Evolutionary conservation across 192 early-diverging fungal species (phyloP), one percentile per base, ranked within the genome.

Genomic region (Podila epicladia): DNA sequence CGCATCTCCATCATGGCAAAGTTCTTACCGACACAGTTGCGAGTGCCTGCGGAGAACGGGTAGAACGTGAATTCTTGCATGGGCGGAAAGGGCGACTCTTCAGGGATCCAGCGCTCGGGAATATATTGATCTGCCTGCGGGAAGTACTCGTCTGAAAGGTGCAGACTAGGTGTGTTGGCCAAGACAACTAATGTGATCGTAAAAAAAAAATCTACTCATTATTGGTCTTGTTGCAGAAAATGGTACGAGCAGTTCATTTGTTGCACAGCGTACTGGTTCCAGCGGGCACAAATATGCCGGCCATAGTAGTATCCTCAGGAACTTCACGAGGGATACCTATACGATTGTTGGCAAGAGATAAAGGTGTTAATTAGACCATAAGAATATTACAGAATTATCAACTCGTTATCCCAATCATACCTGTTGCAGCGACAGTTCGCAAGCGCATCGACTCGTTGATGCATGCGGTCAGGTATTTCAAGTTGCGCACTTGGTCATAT

Each of bases 1-100:
- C 82, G 74, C 82, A 91, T 87, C 74, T 89, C 87, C 69, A 82
- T 83, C 64, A 66, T 67, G 24, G 84, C 84, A 77, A 88, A 89
- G 58, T 83, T 74, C 51, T 79, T 80, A 32, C 87, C 88, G 8
- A 88, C 82, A 57, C 88, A 89, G 38, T 76, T 76, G 28, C 87
- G 59, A 24, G 80, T 64, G 38, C 88, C 87, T 35, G 68, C 69
- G 15, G 82, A 84, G 72, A 89, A 89, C 11, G 83, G 73, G 38
- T 66, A 82, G 33, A 85, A 86, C 24, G 74, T 62, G 45, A 74
- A 57, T n/a, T 73, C 57, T 45, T 75, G 69, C 57, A 75, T 62
- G 28, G 51, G 60, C 31, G 72, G 53, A 7, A 66, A 49, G 20
- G 82, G 37, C 11, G 64, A 68, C 38, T 79, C 63, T 26, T 24